Conservation (phyloP, 129 eudicot genomes). For the Apium graveolens region DNA sequence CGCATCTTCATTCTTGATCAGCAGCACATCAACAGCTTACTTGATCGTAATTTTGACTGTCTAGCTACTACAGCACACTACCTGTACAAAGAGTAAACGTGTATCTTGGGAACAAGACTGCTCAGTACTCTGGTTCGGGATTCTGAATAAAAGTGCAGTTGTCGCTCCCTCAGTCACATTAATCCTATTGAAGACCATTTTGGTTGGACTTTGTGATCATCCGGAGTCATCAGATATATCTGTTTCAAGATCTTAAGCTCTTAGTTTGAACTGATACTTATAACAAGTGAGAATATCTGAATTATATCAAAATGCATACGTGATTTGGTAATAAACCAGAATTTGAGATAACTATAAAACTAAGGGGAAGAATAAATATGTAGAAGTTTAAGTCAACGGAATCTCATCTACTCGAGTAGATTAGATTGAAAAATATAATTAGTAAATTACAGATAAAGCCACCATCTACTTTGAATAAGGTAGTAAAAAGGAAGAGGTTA, state of each 20-base stretch:
- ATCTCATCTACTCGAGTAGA: background rate
- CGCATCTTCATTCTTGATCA: background rate
- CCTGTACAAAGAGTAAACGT: conserved; percentile 2
- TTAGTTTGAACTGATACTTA: background rate
- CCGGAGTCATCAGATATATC: background rate
- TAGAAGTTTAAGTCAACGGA: background rate
- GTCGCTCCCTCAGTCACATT: background rate
- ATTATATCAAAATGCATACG: background rate
- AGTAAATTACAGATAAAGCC: background rate
- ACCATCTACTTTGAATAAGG: background rate
- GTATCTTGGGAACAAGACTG: background rate
- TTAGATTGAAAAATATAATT: background rate
- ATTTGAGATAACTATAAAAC: background rate
- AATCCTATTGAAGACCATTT: background rate
- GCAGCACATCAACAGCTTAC: background rate
- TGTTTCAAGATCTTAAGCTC: background rate
- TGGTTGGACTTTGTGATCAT: background rate
- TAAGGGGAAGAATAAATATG: background rate
- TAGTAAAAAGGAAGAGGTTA: background rate
- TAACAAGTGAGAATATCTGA: background rate
- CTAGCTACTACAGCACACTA: background rate
- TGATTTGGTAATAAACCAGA: background rate
- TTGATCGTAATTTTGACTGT: background rate
- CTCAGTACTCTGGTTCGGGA: background rate
- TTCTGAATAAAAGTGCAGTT: background rate